A percentile compares a stretch with the other conserved stretches of the same genome.
These are phyloP conservation scores for Penicillium sumatraense DNA, from an alignment of 2,329 filamentous ascomycete genomes.

Conservation along the genomic window DNA sequence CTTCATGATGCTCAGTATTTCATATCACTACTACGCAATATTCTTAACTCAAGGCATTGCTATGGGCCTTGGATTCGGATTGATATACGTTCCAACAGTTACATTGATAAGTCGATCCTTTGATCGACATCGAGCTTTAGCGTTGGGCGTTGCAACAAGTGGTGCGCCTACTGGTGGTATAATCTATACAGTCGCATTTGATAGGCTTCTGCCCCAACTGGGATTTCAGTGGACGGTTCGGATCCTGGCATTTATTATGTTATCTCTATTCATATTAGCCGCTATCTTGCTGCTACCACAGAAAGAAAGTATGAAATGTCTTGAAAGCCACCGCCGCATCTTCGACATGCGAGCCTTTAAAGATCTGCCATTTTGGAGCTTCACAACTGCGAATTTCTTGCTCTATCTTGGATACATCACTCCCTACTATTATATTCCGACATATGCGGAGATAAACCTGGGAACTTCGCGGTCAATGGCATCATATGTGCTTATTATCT, in stretches of 20 bases:
- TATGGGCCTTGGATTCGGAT: conserved; percentile 47
- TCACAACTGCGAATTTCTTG: conserved; percentile 37
- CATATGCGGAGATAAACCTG: conserved; percentile 37
- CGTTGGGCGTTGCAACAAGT: conserved; percentile 57
- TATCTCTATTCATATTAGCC: conserved; percentile 34
- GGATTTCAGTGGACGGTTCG: conserved; percentile 64
- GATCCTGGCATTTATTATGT: conserved; percentile 58
- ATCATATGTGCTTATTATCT: conserved; percentile 63
- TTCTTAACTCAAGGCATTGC: conserved; percentile 51
- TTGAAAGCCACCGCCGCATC: conserved; percentile 22
- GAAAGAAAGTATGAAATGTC: background rate
- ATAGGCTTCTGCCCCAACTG: conserved; percentile 56
- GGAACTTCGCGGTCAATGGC: conserved; percentile 43
- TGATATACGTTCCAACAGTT: conserved; percentile 48
- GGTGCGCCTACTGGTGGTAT: conserved; percentile 62
- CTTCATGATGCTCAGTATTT: conserved; percentile 47
- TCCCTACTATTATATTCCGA: conserved; percentile 49
- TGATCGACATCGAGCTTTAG: conserved; percentile 53
- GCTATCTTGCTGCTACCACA: conserved; percentile 26
- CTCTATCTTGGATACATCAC: conserved; percentile 54
- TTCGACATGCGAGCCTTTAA: conserved; percentile 53
- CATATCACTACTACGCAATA: conserved; percentile 40
- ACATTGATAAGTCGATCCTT: conserved; percentile 60
- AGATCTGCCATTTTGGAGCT: conserved; percentile 50
- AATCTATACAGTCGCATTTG: conserved; percentile 58